Evolutionary conservation across 2,329 filamentous ascomycete genomes (phyloP).

Genomic region (Penicillium sp.): DNA sequence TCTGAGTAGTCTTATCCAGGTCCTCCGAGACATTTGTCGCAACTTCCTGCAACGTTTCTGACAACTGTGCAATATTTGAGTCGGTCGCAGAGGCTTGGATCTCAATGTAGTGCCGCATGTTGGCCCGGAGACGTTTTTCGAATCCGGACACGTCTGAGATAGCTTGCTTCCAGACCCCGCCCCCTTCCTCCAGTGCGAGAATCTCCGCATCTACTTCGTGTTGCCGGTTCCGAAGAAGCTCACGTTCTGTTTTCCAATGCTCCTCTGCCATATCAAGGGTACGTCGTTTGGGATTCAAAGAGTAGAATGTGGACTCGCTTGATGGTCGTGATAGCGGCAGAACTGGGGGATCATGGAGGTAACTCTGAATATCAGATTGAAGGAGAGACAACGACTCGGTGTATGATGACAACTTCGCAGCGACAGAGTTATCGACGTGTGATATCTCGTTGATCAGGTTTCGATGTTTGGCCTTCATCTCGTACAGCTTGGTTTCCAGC

Average conservation of each 20-base stretch:
- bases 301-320: conserved; percentile 48
- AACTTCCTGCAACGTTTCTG: conserved; percentile 26
- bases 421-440: conserved; percentile 58
- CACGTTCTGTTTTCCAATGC: conserved; percentile 56
- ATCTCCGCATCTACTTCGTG: conserved; percentile 55
- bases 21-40: conserved; percentile 43
- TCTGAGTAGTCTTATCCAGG: conserved; percentile 50
- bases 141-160: conserved; percentile 56
- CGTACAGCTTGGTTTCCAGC: conserved; percentile 57
- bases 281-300: conserved; percentile 57
- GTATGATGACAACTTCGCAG: conserved; percentile 62
- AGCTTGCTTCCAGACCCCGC: conserved; percentile 59
- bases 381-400: conserved; percentile 57
- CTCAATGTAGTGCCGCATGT: conserved; percentile 37
- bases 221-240: conserved; percentile 47
- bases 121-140: conserved; percentile 41
- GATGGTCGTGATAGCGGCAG: conserved; percentile 38
- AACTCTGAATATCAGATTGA: conserved; percentile 56
- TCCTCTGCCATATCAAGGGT: conserved; percentile 63
- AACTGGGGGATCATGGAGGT: conserved; percentile 53
- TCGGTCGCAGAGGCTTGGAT: conserved; percentile 23
- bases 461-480: conserved; percentile 58
- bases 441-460: conserved; percentile 56
- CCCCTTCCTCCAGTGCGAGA: conserved; percentile 60
- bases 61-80: conserved; percentile 12